phyloP scores from a whole-genome alignment of 495 filamentous ascomycete species.

The Cladorrhinum samala region DNA sequence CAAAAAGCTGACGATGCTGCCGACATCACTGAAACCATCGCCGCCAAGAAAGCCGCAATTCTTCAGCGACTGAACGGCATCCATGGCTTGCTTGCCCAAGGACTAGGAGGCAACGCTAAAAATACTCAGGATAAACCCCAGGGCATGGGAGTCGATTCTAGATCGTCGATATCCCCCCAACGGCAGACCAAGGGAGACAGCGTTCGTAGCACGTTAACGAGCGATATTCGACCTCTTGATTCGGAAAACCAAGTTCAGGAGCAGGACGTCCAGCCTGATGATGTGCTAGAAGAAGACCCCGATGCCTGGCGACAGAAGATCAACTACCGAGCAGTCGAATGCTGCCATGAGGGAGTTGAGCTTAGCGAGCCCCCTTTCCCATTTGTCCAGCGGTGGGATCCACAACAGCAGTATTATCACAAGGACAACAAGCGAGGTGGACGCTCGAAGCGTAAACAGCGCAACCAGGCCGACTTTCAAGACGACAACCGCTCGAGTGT shows the following conservation, averaged over 20 bases:
- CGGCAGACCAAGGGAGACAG: too few species aligned
- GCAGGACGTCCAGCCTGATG: background rate
- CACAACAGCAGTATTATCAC: conserved; percentile 50
- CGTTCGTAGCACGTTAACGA: conserved; percentile 30
- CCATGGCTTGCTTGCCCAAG: background rate
- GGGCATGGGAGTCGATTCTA: too few species aligned
- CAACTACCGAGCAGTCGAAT: conserved; percentile 69
- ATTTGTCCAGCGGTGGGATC: conserved; percentile 84
- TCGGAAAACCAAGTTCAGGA: too few species aligned
- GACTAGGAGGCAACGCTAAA: background rate
- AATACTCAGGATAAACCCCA: too few species aligned
- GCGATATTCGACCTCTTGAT: conserved; percentile 27
- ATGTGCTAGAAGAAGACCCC: conserved; percentile 23
- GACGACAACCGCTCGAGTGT: conserved; percentile 31
- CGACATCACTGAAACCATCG: conserved; percentile 5
- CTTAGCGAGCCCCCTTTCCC: conserved; percentile 82
- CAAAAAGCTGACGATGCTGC: too few species aligned
- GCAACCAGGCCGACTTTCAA: conserved; percentile 31
- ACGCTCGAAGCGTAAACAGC: conserved; percentile 33
- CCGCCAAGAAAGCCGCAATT: conserved; percentile 20
- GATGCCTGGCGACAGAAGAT: conserved; percentile 71
- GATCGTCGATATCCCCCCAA: too few species aligned
- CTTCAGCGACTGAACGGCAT: conserved; percentile 10
- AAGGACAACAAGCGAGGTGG: conserved; percentile 32
- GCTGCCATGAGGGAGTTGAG: conserved; percentile 63